Evolutionary conservation across 1,284 basidiomycete species (phyloP).

Genomic region (Inonotus obliquus): DNA sequence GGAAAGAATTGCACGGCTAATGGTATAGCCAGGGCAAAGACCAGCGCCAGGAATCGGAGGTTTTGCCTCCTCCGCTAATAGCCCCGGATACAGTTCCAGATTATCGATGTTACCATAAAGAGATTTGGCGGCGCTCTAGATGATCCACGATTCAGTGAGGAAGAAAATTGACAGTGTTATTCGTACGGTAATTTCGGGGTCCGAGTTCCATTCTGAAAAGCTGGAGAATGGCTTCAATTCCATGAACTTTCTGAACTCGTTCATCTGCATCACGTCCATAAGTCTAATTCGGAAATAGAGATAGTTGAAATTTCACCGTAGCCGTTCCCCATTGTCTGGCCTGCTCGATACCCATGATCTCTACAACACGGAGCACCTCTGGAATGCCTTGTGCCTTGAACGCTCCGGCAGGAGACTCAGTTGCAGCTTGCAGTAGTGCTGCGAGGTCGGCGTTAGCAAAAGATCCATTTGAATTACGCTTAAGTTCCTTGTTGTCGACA

Average conservation of each 20-base stretch:
- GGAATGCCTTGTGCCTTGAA: constrained; percentile 75
- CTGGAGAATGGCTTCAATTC: constrained; percentile 48
- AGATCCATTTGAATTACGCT: constrained; percentile 45
- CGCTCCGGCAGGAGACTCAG: constrained; percentile 59
- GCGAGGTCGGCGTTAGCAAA: constrained; percentile 71
- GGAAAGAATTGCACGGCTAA: constrained; percentile 80
- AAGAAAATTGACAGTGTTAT: neutral
- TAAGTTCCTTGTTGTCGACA: constrained; percentile 29
- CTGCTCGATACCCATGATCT: constrained; percentile 70
- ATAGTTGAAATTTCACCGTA: constrained; percentile 41
- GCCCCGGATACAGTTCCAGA: constrained; percentile 69
- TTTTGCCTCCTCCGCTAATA: constrained; percentile 76
- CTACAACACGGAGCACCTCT: constrained; percentile 61
- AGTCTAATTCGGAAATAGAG: constrained; percentile 24
- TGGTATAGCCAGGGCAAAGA: constrained; percentile 82
- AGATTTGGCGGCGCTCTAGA: constrained; percentile 55
- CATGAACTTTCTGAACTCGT: constrained; percentile 61
- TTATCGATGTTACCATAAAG: constrained; percentile 75
- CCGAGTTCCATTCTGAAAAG: constrained; percentile 79
- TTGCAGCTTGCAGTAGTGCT: constrained; percentile 59
- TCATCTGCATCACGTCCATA: constrained; percentile 53
- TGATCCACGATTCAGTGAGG: neutral
- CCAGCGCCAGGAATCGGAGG: constrained; percentile 70
- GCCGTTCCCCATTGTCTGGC: constrained; percentile 71
- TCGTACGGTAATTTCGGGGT: constrained; percentile 56